A percentile compares a stretch with the other conserved stretches of the same genome.
These are phyloP conservation scores for Amphirosellinia nigrospora DNA, from an alignment of 495 filamentous ascomycete species.

Conservation along the genomic window DNA sequence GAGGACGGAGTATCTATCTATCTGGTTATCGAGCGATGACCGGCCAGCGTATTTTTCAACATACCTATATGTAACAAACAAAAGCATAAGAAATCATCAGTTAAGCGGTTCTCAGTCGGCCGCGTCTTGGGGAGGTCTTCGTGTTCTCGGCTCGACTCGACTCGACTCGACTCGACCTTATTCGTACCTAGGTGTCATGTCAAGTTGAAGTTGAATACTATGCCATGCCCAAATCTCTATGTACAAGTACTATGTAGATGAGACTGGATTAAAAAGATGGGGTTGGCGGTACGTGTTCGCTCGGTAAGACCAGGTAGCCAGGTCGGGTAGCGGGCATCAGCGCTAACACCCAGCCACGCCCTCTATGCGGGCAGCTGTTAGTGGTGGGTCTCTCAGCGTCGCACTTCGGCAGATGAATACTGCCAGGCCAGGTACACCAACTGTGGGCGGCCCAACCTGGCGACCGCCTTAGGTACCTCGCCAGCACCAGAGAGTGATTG, in stretches of 20 bases:
- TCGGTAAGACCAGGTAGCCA: not conserved
- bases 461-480: not conserved
- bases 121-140: not conserved
- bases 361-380: not conserved
- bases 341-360: not conserved
- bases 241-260: not conserved
- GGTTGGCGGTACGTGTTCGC: not conserved
- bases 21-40: no score
- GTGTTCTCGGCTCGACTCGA: not conserved
- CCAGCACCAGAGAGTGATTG: not conserved
- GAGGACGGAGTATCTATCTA: no score
- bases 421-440: not conserved
- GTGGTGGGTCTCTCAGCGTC: not conserved
- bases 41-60: no score
- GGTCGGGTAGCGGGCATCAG: not conserved
- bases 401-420: conserved; percentile 17
- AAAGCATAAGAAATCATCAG: not conserved
- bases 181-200: no score
- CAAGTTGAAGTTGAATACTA: no score
- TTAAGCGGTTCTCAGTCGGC: no score
- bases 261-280: not conserved
- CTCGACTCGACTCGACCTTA: no score
- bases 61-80: no score
- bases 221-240: no score
- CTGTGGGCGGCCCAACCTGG: conserved; percentile 1